These are phyloP conservation scores for Starmerella apicola DNA, from an alignment of 805 yeast species.

Conservation along the genomic window DNA sequence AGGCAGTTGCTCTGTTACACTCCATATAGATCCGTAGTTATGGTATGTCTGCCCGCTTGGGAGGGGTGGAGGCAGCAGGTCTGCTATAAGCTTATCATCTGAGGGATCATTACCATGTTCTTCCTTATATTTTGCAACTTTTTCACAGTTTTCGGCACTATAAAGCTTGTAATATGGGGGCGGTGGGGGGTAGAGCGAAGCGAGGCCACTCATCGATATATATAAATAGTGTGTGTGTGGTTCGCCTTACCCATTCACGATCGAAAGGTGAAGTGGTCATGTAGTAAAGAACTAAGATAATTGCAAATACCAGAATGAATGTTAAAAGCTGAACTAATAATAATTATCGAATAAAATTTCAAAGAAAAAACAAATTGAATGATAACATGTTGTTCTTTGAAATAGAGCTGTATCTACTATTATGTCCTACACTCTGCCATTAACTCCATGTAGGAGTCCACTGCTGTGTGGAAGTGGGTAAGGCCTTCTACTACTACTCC, in stretches of 20 bases:
- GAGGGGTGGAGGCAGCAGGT: slow-evolving; percentile 27
- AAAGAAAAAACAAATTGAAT: too few species aligned
- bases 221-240: too few species aligned
- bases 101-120: slow-evolving; percentile 2
- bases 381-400: too few species aligned
- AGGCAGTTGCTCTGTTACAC: slow-evolving; percentile 58
- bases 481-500: too few species aligned
- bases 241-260: too few species aligned
- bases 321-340: neutral
- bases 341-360: too few species aligned
- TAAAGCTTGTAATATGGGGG: slow-evolving; percentile 71
- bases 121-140: slow-evolving; percentile 14
- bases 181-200: slow-evolving; percentile 89
- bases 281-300: neutral
- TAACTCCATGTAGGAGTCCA: too few species aligned
- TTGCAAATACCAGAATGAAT: too few species aligned
- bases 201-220: slow-evolving; percentile 27
- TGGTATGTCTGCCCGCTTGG: slow-evolving; percentile 40
- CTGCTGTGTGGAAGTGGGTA: too few species aligned
- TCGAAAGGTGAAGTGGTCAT: neutral
- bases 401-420: too few species aligned
- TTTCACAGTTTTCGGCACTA: slow-evolving; percentile 43
- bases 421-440: too few species aligned
- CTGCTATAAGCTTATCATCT: slow-evolving; percentile 10
- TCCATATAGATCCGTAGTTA: slow-evolving; percentile 88